Evolutionary conservation across 495 filamentous ascomycete species (phyloP), one percentile per base, ranked within the genome.

Genomic region (Penicillium lagena): DNA sequence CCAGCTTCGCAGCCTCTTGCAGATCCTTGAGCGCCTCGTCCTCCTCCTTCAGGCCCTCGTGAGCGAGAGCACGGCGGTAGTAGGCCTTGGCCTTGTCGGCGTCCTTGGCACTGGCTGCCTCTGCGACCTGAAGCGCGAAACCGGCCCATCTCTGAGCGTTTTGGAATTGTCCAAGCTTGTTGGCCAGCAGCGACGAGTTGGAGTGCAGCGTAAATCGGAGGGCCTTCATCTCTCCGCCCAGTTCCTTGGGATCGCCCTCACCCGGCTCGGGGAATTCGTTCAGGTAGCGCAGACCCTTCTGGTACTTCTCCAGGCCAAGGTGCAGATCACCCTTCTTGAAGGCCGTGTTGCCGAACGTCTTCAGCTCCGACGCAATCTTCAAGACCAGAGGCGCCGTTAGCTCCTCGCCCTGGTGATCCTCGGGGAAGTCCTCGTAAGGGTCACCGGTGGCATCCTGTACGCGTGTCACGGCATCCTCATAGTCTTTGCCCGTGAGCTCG

Each of bases 201-300:
- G 76, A 86, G 62, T 93, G 77, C 17, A 93, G 70, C 8, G 78
- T 76, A 56, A 91, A 88, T 39, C 85, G 82, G 32, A 99, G 74
- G 17, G 80, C 69, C 51, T 81, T 81, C 46, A 95, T 68, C 55
- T 87, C 71, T 39, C 69, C 58, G 37, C 76, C 78, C 30, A 86
- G 72, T 36, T 89, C 86, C 34, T 73, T 70, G 31, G 83, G 71
- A 47, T 90, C 88, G 2, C 74, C 68, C 12, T 89, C 82, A 12
- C 59, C 65, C 14, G 82, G 66, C 39, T 82, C 80, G 9, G 88
- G 84, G 59, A 93, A 87, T 68, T 96, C 90, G 61, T 90, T 88
- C 47, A 96, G 67, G 59, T 97, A 99, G 50, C 93, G 85, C 43
- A 99, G 66, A n/a, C 80, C 90, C 71, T 99, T 99, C 67, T 95